Base-by-base conservation (phyloP, 1,284 basidiomycete species). In the Mycena citricolor region DNA sequence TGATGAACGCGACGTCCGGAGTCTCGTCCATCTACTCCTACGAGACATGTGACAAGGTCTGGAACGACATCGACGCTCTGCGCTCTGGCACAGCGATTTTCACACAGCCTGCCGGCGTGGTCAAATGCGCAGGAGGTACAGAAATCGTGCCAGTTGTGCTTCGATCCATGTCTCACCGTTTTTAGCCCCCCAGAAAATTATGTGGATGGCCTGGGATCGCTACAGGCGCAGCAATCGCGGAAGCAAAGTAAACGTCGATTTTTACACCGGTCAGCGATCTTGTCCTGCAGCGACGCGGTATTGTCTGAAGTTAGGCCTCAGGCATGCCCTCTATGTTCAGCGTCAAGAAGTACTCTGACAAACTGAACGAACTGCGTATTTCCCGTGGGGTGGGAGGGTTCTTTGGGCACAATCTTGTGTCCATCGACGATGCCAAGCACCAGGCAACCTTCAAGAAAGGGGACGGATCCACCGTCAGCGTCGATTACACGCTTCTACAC, bases 21-120 rank as follows among this genome's bases (percentile, higher is more conserved):
- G 93, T 98, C 29, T 88, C 90, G 5, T 87, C 87, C n/a, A 97
- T 97, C 54, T 98, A 98, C 71, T 88, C 85, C 1, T 90, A 88
- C 63, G 79, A 88, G 41, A 88, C 88, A 10, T 90, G 84, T 59
- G 90, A 95, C 67, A 94, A 92, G 67, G 80, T 82, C 4, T 94
- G 90, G 90, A 68, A 73, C 38, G 81, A 92, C 56, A 83, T 95
- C 36, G 79, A 90, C 47, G 71, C 75, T 8, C 76, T 94, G 52
- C 78, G 85, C 39, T 70, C 74, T 4, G 94, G 92, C 14, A 81
- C 85, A 42, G 94, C 94, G 2, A 79, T 99, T 58, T 98, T 99
- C 70, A 98, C 95, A 0, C 95, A 98, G 64, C 95, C 94, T 22
- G 82, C 86, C n/a, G 93, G 94, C 17, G 72, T 92, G 19, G 81